Percentiles rank a stretch among this genome's conserved stretches.
These are phyloP conservation scores for Apophysomyces trapeziformis DNA, from an alignment of 371 early-diverging fungal species.

Conservation along the genomic window DNA sequence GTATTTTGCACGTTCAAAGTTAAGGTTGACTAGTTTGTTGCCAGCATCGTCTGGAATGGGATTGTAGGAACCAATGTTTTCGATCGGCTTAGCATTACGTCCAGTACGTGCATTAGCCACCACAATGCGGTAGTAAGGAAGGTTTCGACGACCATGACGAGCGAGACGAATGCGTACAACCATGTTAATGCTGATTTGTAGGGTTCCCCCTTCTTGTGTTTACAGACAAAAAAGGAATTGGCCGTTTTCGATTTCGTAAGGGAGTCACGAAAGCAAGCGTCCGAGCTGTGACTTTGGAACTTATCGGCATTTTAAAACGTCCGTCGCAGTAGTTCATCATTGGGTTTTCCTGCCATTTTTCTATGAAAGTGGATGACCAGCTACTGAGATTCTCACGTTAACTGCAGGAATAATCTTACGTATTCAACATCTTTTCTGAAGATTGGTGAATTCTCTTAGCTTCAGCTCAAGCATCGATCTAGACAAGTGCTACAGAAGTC, in stretches of 20 bases:
- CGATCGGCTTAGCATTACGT: slow-evolving; percentile 90
- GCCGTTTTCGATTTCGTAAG: neutral
- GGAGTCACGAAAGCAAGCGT: neutral
- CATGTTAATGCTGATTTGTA: slow-evolving; percentile 28
- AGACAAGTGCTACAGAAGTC: too few species aligned
- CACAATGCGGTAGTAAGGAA: slow-evolving; percentile 95
- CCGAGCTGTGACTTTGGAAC: neutral
- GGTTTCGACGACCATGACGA: slow-evolving; percentile 85
- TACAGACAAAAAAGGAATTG: neutral
- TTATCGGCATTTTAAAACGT: too few species aligned
- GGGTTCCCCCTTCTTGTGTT: slow-evolving; percentile 21
- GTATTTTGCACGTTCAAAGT: slow-evolving; percentile 91
- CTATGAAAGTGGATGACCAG: too few species aligned
- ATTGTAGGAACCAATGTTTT: slow-evolving; percentile 91
- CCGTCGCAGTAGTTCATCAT: too few species aligned
- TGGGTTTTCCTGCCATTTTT: too few species aligned
- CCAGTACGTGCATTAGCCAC: slow-evolving; percentile 82
- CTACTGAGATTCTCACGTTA: too few species aligned
- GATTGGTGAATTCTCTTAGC: too few species aligned
- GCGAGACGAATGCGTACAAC: slow-evolving; percentile 84
- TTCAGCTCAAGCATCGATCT: too few species aligned
- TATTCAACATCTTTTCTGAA: too few species aligned
- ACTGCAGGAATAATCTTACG: too few species aligned
- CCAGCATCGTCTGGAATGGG: slow-evolving; percentile 80
- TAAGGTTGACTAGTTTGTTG: slow-evolving; percentile 83